phyloP scores from a whole-genome alignment of 164 flowering plant genomes.

The Tetrastigma voinierianum region DNA sequence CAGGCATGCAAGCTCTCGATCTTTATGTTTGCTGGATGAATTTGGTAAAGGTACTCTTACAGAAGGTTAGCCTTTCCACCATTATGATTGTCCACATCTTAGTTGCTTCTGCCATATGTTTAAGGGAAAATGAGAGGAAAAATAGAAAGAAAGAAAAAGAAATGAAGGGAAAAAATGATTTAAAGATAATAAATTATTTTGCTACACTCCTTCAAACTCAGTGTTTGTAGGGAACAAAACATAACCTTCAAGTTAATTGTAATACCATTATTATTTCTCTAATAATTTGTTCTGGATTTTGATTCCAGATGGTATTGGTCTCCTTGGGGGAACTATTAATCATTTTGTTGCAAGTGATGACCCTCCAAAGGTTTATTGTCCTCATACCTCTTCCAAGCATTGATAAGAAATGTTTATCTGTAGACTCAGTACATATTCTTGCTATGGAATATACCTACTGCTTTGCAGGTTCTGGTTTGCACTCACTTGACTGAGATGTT shows the following conservation, averaged over 20 bases:
- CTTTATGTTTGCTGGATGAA: conserved; percentile 92
- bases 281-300: not conserved
- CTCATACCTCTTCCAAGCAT: conserved; percentile 1
- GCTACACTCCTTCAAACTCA: too few relatives aligned
- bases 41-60: conserved; percentile 99
- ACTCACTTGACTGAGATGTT: conserved; percentile 93
- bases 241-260: too few relatives aligned
- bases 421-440: not conserved
- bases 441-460: not conserved
- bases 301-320: conserved; percentile 89
- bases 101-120: too few relatives aligned
- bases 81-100: too few relatives aligned
- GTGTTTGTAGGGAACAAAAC: too few relatives aligned
- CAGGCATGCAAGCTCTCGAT: conserved; percentile 86
- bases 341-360: conserved; percentile 61
- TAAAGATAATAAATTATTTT: too few relatives aligned
- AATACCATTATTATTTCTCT: too few relatives aligned
- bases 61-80: conserved; percentile 61
- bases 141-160: too few relatives aligned
- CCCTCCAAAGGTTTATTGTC: conserved; percentile 77
- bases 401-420: not conserved
- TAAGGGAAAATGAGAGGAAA: too few relatives aligned
- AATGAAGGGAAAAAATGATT: too few relatives aligned
- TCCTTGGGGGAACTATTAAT: conserved; percentile 85
- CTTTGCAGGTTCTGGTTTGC: conserved; percentile 76